Base-by-base conservation (phyloP, 345 rosid species). In the Tarenaya hassleriana region DNA sequence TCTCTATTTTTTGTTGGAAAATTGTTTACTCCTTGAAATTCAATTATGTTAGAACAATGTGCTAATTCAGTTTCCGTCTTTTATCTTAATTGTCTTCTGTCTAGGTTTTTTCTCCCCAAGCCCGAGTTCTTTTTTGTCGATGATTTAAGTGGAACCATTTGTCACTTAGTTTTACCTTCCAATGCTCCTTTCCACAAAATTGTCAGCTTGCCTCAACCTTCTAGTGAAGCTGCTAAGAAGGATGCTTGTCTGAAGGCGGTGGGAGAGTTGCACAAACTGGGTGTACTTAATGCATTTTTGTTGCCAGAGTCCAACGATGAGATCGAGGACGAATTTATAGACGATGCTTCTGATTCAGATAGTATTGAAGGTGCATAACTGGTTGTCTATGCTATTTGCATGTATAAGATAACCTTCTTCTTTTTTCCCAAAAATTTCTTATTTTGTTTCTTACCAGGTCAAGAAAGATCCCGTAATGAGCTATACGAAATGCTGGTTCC, bases 401-500 rank as follows among this genome's bases (percentile, higher is more conserved):
- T 24, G 9, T 47, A 19, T 20, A 27, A 38, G 29, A 2, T 24
- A 24, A 24, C 13, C 55, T 16, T 21, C 15, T 34, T 18, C 1
- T 12, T 14, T 57, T 38, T 18, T 39, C 21, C 29, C 35, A 32
- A 19, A 15, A 33, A 44, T 37, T 16, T 43, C 46, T 43, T 58
- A 27, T 56, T 41, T 17, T 45, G 64, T 66, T 66, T 13, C 60
- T 44, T 63, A 46, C 62, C 62, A 63, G 68, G 76, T 80, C 95
- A 63, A 48, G 78, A 70, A 43, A 56, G 34, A 75, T 68, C 75
- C 45, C 80, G 84, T 42, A 75, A 73, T 40, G 88, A 80, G 53
- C 62, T 84, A 18, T 77, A 80, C 56, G 91, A 91, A 79, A 84
- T 91, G 94, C 61, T 74, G 40, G 80, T 86, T 62, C 95, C 98